phyloP scores from a whole-genome alignment of 2,329 filamentous ascomycete species.

The Davidsoniella eucalypti region DNA sequence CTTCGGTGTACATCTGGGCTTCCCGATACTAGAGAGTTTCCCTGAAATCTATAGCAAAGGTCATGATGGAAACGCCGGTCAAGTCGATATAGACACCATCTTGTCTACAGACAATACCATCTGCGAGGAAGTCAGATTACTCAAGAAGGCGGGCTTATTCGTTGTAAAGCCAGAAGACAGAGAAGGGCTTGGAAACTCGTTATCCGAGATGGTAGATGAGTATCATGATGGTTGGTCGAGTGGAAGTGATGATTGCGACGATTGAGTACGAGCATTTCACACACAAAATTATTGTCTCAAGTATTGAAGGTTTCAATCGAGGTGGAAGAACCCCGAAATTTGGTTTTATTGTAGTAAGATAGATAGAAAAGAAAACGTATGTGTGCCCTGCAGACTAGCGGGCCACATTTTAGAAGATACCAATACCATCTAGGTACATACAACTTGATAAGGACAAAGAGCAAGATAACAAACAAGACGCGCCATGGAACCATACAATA shows the following conservation, averaged over 20 bases:
- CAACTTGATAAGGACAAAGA: neutral
- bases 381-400: too few species aligned
- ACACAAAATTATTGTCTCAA: too few species aligned
- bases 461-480: neutral
- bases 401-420: neutral
- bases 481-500: too few species aligned
- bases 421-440: neutral
- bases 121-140: slow-evolving; percentile 46
- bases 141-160: slow-evolving; percentile 48
- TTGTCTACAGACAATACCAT: slow-evolving; percentile 63
- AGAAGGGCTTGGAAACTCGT: slow-evolving; percentile 63
- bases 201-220: slow-evolving; percentile 70
- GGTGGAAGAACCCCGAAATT: neutral
- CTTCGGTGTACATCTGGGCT: slow-evolving; percentile 40
- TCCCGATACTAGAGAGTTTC: slow-evolving; percentile 71
- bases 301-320: neutral
- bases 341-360: slow-evolving; percentile 2
- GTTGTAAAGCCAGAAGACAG: slow-evolving; percentile 60
- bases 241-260: slow-evolving; percentile 54
- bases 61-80: slow-evolving; percentile 6
- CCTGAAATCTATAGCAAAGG: slow-evolving; percentile 49
- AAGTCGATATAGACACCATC: slow-evolving; percentile 35
- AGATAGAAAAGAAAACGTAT: slow-evolving; percentile 1
- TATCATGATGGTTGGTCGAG: slow-evolving; percentile 82
- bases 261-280: slow-evolving; percentile 20